Percentiles rank a stretch among this genome's conserved stretches.
These are phyloP conservation scores for Boehmeria nivea DNA, from an alignment of 306 rosid species.

Conservation along the genomic window DNA sequence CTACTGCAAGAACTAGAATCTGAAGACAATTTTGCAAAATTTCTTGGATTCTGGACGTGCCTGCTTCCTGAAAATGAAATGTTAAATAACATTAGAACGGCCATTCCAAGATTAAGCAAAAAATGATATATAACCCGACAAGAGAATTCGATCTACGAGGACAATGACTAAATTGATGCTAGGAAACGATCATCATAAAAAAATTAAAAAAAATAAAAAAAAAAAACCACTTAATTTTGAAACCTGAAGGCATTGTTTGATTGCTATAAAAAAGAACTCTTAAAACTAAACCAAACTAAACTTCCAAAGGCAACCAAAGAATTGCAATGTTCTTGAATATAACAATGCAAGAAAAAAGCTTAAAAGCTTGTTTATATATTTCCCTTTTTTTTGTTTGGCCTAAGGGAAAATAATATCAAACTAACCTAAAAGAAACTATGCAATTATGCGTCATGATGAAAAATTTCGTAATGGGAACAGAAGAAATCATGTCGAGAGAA, in stretches of 20 bases:
- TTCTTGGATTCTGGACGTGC: conserved; percentile 35
- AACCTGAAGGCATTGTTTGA: conserved; percentile 1
- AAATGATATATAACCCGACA: conserved; percentile 10
- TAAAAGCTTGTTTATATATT: not conserved
- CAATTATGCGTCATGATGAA: conserved; percentile 37
- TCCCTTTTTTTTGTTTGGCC: too few species aligned
- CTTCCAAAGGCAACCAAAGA: not conserved
- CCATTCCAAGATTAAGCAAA: conserved; percentile 15
- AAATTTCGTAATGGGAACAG: conserved; percentile 24
- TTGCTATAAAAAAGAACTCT: not conserved
- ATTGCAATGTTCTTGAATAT: not conserved
- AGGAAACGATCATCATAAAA: conserved; percentile 1
- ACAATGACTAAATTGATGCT: conserved; percentile 22
- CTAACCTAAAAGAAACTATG: conserved; percentile 8
- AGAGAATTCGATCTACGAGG: not conserved
- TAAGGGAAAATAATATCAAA: conserved; percentile 9
- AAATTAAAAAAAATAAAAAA: not conserved
- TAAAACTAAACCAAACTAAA: not conserved
- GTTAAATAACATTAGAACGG: conserved; percentile 25
- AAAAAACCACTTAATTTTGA: not conserved
- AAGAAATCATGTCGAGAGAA: conserved; percentile 35
- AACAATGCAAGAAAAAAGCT: not conserved
- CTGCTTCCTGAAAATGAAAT: conserved; percentile 50
- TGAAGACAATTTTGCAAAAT: conserved; percentile 35
- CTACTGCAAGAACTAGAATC: conserved; percentile 54